phyloP scores from a whole-genome alignment of 176 grass and related monocot genomes.

The Pontederia crassipes region DNA sequence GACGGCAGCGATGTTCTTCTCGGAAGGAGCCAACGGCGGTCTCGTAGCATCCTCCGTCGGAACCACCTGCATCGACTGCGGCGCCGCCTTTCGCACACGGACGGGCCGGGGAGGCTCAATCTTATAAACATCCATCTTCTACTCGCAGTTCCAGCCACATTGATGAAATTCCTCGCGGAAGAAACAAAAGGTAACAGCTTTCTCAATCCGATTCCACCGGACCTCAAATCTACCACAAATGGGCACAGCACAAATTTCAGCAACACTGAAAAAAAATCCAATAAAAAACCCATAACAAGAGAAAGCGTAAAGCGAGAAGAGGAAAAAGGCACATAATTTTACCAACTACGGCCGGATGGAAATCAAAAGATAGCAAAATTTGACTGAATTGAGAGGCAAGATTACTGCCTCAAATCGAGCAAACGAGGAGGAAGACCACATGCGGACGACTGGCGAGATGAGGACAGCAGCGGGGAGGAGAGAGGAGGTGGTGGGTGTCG shows the following conservation, averaged over 20 bases:
- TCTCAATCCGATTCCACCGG: neutral
- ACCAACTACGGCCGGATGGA: neutral
- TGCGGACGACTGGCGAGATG: too few relatives aligned
- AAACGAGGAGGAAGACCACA: too few relatives aligned
- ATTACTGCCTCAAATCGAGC: too few relatives aligned
- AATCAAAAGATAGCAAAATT: too few relatives aligned
- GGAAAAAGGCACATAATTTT: neutral
- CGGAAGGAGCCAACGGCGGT: constrained; percentile 55
- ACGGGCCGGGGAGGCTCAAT: neutral
- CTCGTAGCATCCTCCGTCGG: constrained; percentile 38
- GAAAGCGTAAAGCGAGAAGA: constrained; percentile 10
- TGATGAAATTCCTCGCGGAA: constrained; percentile 25
- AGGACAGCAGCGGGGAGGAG: neutral
- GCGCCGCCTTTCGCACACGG: neutral
- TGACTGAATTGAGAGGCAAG: too few relatives aligned
- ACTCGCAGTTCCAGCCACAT: constrained; percentile 43
- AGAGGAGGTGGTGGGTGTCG: neutral
- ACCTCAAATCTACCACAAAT: constrained; percentile 24
- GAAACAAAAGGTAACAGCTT: neutral
- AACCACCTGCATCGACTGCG: constrained; percentile 24
- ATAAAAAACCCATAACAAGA: constrained; percentile 2
- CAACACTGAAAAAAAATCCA: constrained; percentile 1
- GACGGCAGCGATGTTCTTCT: constrained; percentile 68
- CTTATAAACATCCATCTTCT: constrained; percentile 40
- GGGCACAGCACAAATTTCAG: constrained; percentile 4